A percentile compares a stretch with the other conserved stretches of the same genome.
Conservation (phyloP, 257 asterid species). For the Linderniella brevidens region DNA sequence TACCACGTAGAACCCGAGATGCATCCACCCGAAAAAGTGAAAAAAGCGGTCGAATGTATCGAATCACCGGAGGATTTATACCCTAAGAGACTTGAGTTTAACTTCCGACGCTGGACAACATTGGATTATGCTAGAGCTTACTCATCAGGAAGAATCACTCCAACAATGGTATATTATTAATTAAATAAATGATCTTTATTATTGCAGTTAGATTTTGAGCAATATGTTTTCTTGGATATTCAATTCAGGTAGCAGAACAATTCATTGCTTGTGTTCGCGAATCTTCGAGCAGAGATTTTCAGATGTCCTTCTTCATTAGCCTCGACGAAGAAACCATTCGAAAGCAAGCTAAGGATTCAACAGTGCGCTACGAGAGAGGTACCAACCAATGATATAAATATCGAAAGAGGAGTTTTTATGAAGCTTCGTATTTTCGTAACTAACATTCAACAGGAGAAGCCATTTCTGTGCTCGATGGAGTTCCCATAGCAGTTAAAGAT, state of each 20-base stretch:
- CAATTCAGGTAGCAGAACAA: constrained; percentile 48
- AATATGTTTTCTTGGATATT: too few species aligned
- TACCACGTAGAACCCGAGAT: constrained; percentile 19
- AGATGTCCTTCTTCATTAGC: constrained; percentile 68
- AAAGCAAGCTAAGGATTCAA: constrained; percentile 58
- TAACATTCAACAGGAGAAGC: constrained; percentile 39
- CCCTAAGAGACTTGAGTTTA: constrained; percentile 10
- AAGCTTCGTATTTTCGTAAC: neutral
- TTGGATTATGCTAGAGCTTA: constrained; percentile 59
- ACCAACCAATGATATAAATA: too few species aligned
- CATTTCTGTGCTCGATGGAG: constrained; percentile 76
- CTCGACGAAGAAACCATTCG: constrained; percentile 34
- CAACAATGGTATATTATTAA: constrained; percentile 27
- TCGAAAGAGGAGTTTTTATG: neutral
- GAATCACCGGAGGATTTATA: constrained; percentile 13
- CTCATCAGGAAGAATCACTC: constrained; percentile 35
- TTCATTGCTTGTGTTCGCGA: constrained; percentile 31
- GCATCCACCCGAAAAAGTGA: constrained; percentile 38
- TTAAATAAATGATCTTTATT: neutral
- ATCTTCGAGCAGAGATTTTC: constrained; percentile 26
- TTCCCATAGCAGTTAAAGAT: constrained; percentile 68
- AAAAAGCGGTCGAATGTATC: constrained; percentile 32
- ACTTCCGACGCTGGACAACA: constrained; percentile 48
- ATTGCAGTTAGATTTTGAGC: too few species aligned
- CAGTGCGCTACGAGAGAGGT: constrained; percentile 56